Percentiles rank a stretch among this genome's conserved stretches.
phyloP scores from a whole-genome alignment of 345 rosid genomes.

The Turnera subulata region DNA sequence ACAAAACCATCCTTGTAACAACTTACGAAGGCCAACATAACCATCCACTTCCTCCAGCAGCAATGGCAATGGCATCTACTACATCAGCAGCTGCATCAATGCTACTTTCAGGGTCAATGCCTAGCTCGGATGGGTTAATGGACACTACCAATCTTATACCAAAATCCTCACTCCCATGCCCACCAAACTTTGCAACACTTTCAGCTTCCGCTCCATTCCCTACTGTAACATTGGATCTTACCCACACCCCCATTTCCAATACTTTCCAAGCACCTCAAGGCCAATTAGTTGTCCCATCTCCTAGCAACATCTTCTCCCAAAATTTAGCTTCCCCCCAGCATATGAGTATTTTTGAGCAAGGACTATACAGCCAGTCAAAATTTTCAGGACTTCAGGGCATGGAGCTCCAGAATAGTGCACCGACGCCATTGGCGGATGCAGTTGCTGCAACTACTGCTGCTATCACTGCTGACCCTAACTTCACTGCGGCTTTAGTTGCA shows the following conservation, averaged over 20 bases:
- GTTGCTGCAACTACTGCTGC: conserved; percentile 1
- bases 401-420: neutral
- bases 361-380: neutral
- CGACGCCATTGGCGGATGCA: neutral
- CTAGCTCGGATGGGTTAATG: conserved; percentile 5
- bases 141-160: conserved; percentile 8
- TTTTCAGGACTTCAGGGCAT: neutral
- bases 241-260: conserved; percentile 2
- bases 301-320: neutral
- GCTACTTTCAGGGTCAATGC: conserved; percentile 7
- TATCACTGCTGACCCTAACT: conserved; percentile 13
- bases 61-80: conserved; percentile 15
- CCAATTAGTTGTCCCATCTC: neutral
- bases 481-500: conserved; percentile 9
- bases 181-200: conserved; percentile 18
- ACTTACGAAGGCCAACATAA: conserved; percentile 14
- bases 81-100: conserved; percentile 8
- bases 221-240: conserved; percentile 31
- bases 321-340: neutral
- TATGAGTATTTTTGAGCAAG: neutral
- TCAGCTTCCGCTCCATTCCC: conserved; percentile 37
- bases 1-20: conserved; percentile 4
- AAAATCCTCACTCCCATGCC: conserved; percentile 5
- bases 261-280: neutral
- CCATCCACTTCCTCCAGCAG: conserved; percentile 17